A percentile compares a stretch with the other conserved stretches of the same genome.
phyloP scores from a whole-genome alignment of 2,329 filamentous ascomycete genomes.

The Fusarium chuoi region DNA sequence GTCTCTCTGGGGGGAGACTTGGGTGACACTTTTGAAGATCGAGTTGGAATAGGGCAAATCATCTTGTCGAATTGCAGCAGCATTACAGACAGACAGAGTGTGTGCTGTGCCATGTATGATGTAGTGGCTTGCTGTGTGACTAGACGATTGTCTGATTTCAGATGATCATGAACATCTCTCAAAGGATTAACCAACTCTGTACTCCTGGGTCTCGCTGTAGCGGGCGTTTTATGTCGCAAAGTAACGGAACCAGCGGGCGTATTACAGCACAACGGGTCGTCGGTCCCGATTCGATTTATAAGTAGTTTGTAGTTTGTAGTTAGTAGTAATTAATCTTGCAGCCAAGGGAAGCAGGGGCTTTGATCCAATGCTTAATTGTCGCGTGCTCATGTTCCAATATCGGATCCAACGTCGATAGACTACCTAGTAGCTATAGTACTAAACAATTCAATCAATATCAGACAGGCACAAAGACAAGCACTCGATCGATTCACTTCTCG shows the following conservation, averaged over 20 bases:
- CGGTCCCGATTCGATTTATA: constrained; percentile 20
- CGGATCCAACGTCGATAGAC: not conserved
- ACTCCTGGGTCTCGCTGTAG: constrained; percentile 2
- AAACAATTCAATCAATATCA: not conserved
- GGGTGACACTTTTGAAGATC: constrained; percentile 3
- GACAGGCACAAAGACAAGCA: not conserved
- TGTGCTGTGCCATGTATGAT: not conserved
- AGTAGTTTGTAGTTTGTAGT: not conserved
- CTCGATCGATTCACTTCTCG: not conserved
- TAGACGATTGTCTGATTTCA: not conserved
- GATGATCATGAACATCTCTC: not conserved
- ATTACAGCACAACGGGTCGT: constrained; percentile 11
- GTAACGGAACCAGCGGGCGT: constrained; percentile 32
- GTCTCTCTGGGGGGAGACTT: not conserved
- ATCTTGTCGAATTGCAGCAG: not conserved
- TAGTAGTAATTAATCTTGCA: constrained; percentile 10
- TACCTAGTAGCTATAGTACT: not conserved
- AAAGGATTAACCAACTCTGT: not conserved
- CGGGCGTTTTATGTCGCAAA: constrained; percentile 33
- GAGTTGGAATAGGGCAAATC: not conserved
- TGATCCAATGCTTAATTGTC: constrained; percentile 25
- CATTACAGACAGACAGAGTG: not conserved
- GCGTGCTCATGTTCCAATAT: constrained; percentile 31
- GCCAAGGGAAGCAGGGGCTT: not conserved
- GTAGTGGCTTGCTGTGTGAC: not conserved